Evolutionary conservation across 495 filamentous ascomycete genomes (phyloP), one percentile per base, ranked within the genome.

Genomic region (Cairneyella variabilis): DNA sequence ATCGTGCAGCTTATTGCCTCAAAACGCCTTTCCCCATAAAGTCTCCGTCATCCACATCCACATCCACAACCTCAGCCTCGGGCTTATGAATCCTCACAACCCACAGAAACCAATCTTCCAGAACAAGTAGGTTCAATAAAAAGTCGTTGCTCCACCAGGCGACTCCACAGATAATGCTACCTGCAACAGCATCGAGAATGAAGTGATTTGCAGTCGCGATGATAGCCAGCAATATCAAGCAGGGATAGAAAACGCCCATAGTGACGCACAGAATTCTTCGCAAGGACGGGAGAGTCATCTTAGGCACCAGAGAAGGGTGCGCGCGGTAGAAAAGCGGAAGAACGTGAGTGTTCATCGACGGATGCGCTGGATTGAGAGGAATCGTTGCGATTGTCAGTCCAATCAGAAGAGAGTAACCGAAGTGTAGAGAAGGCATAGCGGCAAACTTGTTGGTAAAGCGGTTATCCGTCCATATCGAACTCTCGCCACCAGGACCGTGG

Each of bases 361-460:
- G 5, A 53, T 65, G 43, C 20, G 23, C 18, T 2, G 56, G 28
- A 39, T 54, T 66, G 12, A 66, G 62, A 22, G 53, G 59, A 46
- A 16, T 67, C 62, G 58, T 72, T 61, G 54, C 74, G 51, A 90
- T 76, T 0, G 86, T 89, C 16, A 83, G 67, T 12, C 87, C 87
- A 54, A 90, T 84, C 64, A 87, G 78, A 27, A 91, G 79, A 5
- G 86, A 83, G 61, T 90, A 91, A 10, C 85, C 87, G 64, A 91
- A 91, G 63, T 91, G 86, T 56, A 91, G 76, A 14, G 83, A 84
- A 6, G 87, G 87, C 87, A 90, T 90, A 14, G 87, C 87, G 21
- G 87, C 87, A 69, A 71, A 69, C 54, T 71, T 66, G 54, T 81
- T 82, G 58, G 76, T 66, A 62, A 87, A 88, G 22, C 75, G 71